Evolutionary conservation across 2,329 filamentous ascomycete species (phyloP), one percentile per base, ranked within the genome.

Genomic region (Venturia pyrina): DNA sequence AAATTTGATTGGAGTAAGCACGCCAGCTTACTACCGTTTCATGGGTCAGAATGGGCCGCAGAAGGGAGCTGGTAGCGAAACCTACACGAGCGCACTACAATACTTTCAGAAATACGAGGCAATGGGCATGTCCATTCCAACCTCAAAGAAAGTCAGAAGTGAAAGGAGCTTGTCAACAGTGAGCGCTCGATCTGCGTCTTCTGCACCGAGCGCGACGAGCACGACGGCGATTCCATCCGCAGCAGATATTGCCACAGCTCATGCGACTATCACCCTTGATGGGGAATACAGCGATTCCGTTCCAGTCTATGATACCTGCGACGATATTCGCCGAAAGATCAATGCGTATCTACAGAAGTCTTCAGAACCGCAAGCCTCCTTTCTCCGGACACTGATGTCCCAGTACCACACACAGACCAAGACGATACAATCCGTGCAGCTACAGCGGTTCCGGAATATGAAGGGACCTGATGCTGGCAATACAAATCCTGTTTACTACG

Each of bases 51-150:
- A 72, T 32, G 80, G 80, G 5, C 71, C 74, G 5, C 72, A 75
- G 67, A 75, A 74, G 48, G 76, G 77, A 56, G 6, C 65, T 2
- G 68, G 68, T 5, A 75, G 71, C 62, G 66, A 69, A 8, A 71
- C 71, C 0, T 79, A 75, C 66, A 6, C 19, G 1, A 62, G 67
- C 21, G 74, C 74, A 1, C 72, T 69, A 70, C 65, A 64, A 2
- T 79, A 78, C 68, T 86, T 86, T 76, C 80, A 80, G 71, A 78
- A 78, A 69, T 76, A 82, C 43, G 80, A 85, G 69, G 34, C 32
- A 5, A 24, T n/a, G 34, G 21, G n/a, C 5, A 44, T 59, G 28
- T 34, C 50, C 6, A 37, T 46, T 24, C 28, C 28, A 53, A 60
- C 17, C 28, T 43, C 40, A 17, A 41, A 32, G 34, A 44, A 21